phyloP scores from a whole-genome alignment of 2,329 filamentous ascomycete genomes.

The Exserohilum turcica region DNA sequence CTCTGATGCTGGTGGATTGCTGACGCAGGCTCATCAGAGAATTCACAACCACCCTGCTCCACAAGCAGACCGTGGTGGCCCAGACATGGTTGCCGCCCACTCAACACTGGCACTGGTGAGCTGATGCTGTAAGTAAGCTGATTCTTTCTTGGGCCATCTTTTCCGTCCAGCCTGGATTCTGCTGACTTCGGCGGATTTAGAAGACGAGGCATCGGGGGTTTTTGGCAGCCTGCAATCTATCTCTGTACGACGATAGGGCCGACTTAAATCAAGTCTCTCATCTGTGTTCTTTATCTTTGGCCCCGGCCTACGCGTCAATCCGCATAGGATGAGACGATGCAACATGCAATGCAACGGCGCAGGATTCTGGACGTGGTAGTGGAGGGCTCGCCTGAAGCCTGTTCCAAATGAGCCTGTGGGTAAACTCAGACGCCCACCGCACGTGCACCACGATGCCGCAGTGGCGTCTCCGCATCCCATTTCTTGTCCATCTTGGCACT shows the following conservation, averaged over 20 bases:
- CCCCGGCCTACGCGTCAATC: background rate
- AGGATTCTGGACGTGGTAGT: slow-evolving; percentile 1
- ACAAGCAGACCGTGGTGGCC: background rate
- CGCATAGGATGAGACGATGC: background rate
- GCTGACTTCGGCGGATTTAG: background rate
- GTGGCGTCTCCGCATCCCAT: too few relatives aligned
- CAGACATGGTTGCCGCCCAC: background rate
- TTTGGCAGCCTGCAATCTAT: background rate
- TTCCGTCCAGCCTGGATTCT: background rate
- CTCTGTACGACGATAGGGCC: background rate
- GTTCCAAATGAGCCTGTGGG: slow-evolving; percentile 13
- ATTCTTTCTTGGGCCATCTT: too few relatives aligned
- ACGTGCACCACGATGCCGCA: background rate
- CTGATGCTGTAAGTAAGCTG: too few relatives aligned
- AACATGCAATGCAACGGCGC: background rate
- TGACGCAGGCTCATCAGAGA: background rate
- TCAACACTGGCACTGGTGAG: background rate
- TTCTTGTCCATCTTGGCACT: too few relatives aligned
- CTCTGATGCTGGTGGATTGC: background rate
- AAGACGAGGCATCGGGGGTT: background rate
- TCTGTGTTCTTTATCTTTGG: too few relatives aligned
- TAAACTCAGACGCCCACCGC: slow-evolving; percentile 5
- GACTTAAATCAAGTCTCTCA: background rate
- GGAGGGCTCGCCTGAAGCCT: slow-evolving; percentile 2
- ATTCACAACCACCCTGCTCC: background rate